A percentile compares a stretch with the other conserved stretches of the same genome.
Conservation (phyloP, 176 grass and related monocot genomes). For the Bromus sterilis region DNA sequence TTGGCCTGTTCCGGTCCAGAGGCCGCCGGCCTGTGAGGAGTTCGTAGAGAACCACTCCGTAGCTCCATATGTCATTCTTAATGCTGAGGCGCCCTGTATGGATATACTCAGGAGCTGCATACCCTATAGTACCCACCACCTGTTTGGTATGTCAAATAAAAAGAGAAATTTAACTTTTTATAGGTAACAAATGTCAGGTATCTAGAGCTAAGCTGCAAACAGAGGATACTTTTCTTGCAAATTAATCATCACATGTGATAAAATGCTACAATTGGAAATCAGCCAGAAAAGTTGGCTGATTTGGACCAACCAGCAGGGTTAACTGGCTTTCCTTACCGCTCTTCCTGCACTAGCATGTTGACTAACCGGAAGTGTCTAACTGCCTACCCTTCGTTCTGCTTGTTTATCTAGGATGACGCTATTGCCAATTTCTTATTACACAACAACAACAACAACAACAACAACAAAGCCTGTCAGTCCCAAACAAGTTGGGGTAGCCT, state of each 20-base stretch:
- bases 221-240: neutral
- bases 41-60: constrained; percentile 77
- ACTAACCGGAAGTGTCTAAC: constrained; percentile 3
- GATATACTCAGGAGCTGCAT: constrained; percentile 94
- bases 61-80: constrained; percentile 94
- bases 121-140: constrained; percentile 89
- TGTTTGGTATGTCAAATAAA: constrained; percentile 31
- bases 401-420: neutral
- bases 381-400: neutral
- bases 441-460: too few species aligned
- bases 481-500: too few species aligned
- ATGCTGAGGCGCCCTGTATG: constrained; percentile 77
- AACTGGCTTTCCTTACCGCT: constrained; percentile 7
- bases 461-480: too few species aligned
- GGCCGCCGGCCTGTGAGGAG: constrained; percentile 78
- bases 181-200: neutral
- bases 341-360: neutral
- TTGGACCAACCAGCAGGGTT: constrained; percentile 6
- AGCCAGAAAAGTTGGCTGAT: constrained; percentile 15
- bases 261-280: constrained; percentile 10
- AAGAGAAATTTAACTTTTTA: neutral
- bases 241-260: neutral
- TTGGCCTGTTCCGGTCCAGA: constrained; percentile 73
- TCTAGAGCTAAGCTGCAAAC: neutral
- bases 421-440: neutral